These are phyloP conservation scores for Cyclostephanos invisitatus DNA, from an alignment of 108 stramenopile genomes.

Conservation along the genomic window DNA sequence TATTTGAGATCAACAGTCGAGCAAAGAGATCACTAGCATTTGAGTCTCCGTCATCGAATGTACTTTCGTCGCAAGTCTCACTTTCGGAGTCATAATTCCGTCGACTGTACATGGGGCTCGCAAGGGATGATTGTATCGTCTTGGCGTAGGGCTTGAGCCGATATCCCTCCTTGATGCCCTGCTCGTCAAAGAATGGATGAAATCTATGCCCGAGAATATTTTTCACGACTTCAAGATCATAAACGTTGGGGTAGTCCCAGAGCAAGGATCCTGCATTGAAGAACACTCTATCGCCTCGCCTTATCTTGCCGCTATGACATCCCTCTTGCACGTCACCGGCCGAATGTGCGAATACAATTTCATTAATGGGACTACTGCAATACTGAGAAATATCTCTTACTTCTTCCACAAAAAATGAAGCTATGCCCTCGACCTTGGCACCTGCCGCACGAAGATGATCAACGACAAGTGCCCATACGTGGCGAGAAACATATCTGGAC, in stretches of 20 bases:
- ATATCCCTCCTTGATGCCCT: slow-evolving; percentile 58
- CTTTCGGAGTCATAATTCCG: slow-evolving; percentile 23
- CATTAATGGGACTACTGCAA: slow-evolving; percentile 53
- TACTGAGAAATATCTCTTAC: slow-evolving; percentile 71
- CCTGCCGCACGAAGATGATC: slow-evolving; percentile 64
- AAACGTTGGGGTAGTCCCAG: slow-evolving; percentile 61
- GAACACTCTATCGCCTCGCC: slow-evolving; percentile 74
- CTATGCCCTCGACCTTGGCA: slow-evolving; percentile 76
- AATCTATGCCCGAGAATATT: slow-evolving; percentile 49
- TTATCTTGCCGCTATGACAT: slow-evolving; percentile 66
- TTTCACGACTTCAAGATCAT: slow-evolving; percentile 34
- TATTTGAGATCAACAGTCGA: slow-evolving; percentile 32
- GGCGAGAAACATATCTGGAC: slow-evolving; percentile 78
- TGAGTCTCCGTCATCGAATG: slow-evolving; percentile 37
- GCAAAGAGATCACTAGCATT: slow-evolving; percentile 40
- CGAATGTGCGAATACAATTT: slow-evolving; percentile 79
- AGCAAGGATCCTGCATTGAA: slow-evolving; percentile 86
- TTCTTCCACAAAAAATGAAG: slow-evolving; percentile 74
- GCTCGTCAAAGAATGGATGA: slow-evolving; percentile 61
- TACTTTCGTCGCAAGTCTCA: slow-evolving; percentile 48
- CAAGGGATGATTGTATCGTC: slow-evolving; percentile 11
- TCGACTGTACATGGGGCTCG: slow-evolving; percentile 6
- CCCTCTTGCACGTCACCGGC: slow-evolving; percentile 82
- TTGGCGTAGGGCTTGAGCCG: slow-evolving; percentile 61
- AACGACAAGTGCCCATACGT: slow-evolving; percentile 72